Percentiles rank a stretch among this genome's conserved stretches.
phyloP scores from a whole-genome alignment of 2,329 filamentous ascomycete genomes.

The Botrytis byssoidea region DNA sequence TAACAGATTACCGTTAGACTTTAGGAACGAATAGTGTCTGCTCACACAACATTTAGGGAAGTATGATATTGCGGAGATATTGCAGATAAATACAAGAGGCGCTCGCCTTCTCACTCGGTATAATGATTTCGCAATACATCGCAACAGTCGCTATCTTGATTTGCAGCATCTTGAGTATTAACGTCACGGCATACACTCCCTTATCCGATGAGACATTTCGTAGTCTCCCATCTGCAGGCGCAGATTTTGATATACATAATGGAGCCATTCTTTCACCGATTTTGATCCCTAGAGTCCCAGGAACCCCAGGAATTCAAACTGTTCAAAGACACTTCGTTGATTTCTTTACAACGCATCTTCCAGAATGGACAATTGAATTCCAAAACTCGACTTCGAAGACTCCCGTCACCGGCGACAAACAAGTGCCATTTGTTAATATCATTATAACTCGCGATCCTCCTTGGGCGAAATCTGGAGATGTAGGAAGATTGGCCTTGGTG shows the following conservation, averaged over 20 bases:
- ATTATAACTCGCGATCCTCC: conserved; percentile 87
- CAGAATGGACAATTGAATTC: conserved; percentile 75
- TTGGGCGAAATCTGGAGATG: conserved; percentile 70
- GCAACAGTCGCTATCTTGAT: conserved; percentile 26
- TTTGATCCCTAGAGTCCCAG: conserved; percentile 82
- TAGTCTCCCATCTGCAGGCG: conserved; percentile 67
- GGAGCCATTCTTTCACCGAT: conserved; percentile 82
- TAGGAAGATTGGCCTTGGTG: conserved; percentile 78
- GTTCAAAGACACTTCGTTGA: conserved; percentile 79
- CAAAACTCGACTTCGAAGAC: conserved; percentile 90
- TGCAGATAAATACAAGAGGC: conserved; percentile 26
- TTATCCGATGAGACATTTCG: conserved; percentile 75
- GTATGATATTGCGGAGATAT: conserved; percentile 31
- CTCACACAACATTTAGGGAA: conserved; percentile 15
- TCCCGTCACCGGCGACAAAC: conserved; percentile 66
- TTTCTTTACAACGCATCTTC: conserved; percentile 75
- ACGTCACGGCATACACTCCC: conserved; percentile 36
- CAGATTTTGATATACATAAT: conserved; percentile 74
- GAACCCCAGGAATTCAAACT: conserved; percentile 69
- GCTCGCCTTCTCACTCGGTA: conserved; percentile 26
- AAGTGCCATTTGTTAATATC: conserved; percentile 83
- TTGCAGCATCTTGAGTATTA: conserved; percentile 24
- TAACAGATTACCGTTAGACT: conserved; percentile 17
- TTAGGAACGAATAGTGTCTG: neutral
- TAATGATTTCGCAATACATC: conserved; percentile 26